Evolutionary conservation across 768 basidiomycete species (phyloP), one percentile per base, ranked within the genome.

Genomic region (Termitomyces sp.): DNA sequence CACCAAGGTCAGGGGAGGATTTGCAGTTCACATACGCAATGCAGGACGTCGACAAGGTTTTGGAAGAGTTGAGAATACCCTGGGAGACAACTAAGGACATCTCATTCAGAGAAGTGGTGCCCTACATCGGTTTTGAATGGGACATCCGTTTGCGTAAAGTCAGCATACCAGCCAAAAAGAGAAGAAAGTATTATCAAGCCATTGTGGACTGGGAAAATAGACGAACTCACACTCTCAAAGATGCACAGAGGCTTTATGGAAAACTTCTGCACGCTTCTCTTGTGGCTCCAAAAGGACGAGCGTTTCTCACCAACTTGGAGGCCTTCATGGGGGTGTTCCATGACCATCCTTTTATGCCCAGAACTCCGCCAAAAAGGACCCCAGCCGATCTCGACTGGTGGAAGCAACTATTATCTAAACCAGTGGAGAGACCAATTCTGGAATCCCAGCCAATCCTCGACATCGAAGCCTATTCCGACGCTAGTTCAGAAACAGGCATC

Each of bases 391-490:
- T 78, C 1, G 1, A 30, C 0, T 79, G 77, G 77, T 78, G 77
- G 75, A 12, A 10, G 0, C 4, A 20, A 1, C 33, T 32, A 9
- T 68, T 75, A 12, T 20, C 4, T 0, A 35, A 40, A 6, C 32
- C 64, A 13, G 14, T 69, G 53, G 26, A 42, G 6, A 30, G 63
- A 10, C 26, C 63, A 10, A 72, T 80, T 53, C 72, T 6, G 5
- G 14, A 16, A 73, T 0, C 54, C 54, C 33, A 7, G 69, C 69
- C 1, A 2, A 16, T 1, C 20, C 0, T 57, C 4, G 70, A 79
- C 58, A 9, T 63, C 18, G 14, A 43, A 0, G 76, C 76, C 0
- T 81, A 64, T 65, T 81, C 74, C 0, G 72, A 81, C 61, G 77
- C 77, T 1, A 78, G 75, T 65, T 71, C 70, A 0, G 58, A 0